Conservation (phyloP, 176 grass and related monocot genomes). For the Oryza glumipatula region DNA sequence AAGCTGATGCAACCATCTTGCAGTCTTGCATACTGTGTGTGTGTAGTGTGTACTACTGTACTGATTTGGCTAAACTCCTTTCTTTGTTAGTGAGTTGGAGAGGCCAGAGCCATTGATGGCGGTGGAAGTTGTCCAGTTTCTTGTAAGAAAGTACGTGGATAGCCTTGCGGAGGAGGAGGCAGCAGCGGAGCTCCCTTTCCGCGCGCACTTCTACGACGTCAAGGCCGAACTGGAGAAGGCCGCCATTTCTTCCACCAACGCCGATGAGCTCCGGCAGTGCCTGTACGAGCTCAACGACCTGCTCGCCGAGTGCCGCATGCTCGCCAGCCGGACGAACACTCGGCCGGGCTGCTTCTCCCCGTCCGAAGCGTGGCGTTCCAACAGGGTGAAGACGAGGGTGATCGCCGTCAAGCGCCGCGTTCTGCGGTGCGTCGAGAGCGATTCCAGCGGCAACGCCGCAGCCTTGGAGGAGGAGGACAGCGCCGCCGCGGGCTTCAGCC, state of each 20-base stretch:
- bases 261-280: constrained; percentile 51
- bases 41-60: too few relatives aligned
- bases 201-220: constrained; percentile 32
- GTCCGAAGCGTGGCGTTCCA: constrained; percentile 9
- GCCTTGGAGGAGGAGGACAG: not conserved
- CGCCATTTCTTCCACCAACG: constrained; percentile 31
- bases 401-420: constrained; percentile 25
- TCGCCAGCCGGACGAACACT: not conserved
- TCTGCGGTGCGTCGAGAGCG: constrained; percentile 5
- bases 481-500: not conserved
- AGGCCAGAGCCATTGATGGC: constrained; percentile 30
- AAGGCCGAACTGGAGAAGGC: constrained; percentile 35
- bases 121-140: constrained; percentile 47
- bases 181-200: constrained; percentile 42
- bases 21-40: too few relatives aligned
- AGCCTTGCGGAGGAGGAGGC: constrained; percentile 42
- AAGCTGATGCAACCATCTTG: too few relatives aligned
- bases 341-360: not conserved
- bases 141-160: constrained; percentile 49
- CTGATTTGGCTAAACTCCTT: too few relatives aligned
- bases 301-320: constrained; percentile 44
- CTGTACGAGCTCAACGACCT: constrained; percentile 61
- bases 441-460: not conserved
- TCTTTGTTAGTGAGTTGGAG: not conserved
- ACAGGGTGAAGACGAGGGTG: constrained; percentile 43